Conservation (phyloP, 2,329 filamentous ascomycete genomes). For the Alternaria gaisen region DNA sequence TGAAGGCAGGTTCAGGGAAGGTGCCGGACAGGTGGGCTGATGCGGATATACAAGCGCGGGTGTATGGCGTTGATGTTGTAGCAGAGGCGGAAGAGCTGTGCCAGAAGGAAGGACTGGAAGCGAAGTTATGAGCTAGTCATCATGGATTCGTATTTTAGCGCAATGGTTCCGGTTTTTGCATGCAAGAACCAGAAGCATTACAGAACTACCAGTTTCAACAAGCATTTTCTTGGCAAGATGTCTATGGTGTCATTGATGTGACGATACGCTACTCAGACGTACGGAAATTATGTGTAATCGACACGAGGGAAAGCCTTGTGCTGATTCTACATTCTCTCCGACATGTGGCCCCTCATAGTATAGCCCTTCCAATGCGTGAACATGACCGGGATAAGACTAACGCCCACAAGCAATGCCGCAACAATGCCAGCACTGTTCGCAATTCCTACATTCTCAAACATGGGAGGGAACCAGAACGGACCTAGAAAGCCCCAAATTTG, state of each 20-base stretch:
- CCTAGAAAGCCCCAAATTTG: conserved; percentile 57
- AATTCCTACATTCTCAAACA: conserved; percentile 50
- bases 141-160: background rate
- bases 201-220: background rate
- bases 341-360: conserved; percentile 31
- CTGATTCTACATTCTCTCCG: conserved; percentile 23
- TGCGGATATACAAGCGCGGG: conserved; percentile 60
- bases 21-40: conserved; percentile 64
- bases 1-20: conserved; percentile 54
- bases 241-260: background rate
- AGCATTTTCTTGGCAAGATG: background rate
- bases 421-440: conserved; percentile 50
- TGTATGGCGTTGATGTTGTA: conserved; percentile 59
- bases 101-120: conserved; percentile 41
- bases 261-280: background rate
- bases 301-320: background rate
- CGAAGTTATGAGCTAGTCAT: conserved; percentile 32
- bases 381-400: conserved; percentile 33
- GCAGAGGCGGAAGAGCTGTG: conserved; percentile 57
- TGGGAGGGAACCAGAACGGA: conserved; percentile 54
- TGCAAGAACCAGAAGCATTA: background rate
- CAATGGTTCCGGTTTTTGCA: background rate
- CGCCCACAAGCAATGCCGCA: conserved; percentile 43
- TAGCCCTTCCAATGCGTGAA: conserved; percentile 40
- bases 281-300: background rate